Evolutionary conservation across 176 grass and related monocot genomes (phyloP).

Genomic region (Panicum miliaceum): DNA sequence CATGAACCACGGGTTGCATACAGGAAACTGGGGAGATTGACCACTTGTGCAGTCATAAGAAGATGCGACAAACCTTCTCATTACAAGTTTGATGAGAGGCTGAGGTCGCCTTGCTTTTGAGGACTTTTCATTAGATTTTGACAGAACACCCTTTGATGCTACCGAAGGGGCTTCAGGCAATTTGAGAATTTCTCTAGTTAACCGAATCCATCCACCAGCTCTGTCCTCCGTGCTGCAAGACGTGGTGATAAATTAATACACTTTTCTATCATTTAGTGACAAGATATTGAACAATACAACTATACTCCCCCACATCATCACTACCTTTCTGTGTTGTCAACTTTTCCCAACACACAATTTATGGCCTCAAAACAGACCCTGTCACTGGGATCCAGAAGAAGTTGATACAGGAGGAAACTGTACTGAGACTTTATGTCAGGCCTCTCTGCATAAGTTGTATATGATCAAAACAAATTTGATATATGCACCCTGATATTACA

Average conservation of each 20-base stretch:
- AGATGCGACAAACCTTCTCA: constrained; percentile 72
- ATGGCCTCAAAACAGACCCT: constrained; percentile 99
- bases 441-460: constrained; percentile 79
- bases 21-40: constrained; percentile 25
- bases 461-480: constrained; percentile 40
- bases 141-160: constrained; percentile 61
- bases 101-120: constrained; percentile 92
- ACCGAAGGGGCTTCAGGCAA: constrained; percentile 98
- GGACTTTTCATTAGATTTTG: constrained; percentile 86
- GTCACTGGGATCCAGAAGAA: constrained; percentile 98
- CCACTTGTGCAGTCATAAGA: constrained; percentile 27
- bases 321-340: constrained; percentile 93
- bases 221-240: constrained; percentile 85
- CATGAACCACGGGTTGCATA: constrained; percentile 16
- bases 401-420: constrained; percentile 95
- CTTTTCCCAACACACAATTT: constrained; percentile 95
- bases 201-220: constrained; percentile 95
- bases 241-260: constrained; percentile 26
- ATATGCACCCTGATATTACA: constrained; percentile 22
- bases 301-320: not conserved
- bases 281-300: constrained; percentile 26
- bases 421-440: constrained; percentile 91
- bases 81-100: constrained; percentile 91
- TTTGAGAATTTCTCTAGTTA: constrained; percentile 98
- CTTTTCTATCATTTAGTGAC: not conserved